phyloP scores from a whole-genome alignment of 2,329 filamentous ascomycete species.

The Sporothrix variecibatus region DNA sequence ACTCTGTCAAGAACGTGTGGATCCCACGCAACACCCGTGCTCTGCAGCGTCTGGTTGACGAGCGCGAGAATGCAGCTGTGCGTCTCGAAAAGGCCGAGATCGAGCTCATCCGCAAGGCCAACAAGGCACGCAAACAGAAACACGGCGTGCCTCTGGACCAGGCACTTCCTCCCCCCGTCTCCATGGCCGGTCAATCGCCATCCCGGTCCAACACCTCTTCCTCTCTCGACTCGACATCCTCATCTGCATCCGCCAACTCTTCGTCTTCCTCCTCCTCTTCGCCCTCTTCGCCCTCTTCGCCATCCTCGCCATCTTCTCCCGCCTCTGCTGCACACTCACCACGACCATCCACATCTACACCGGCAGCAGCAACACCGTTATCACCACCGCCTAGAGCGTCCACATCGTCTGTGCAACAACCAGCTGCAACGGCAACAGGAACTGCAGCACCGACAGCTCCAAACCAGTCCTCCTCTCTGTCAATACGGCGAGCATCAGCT shows the following conservation, averaged over 20 bases:
- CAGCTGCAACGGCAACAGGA: background rate
- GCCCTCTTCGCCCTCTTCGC: background rate
- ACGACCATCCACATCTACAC: background rate
- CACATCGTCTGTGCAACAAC: background rate
- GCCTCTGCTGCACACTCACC: background rate
- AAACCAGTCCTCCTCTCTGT: background rate
- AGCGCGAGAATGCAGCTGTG: constrained; percentile 72
- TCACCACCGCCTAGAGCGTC: background rate
- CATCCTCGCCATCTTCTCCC: constrained; percentile 12
- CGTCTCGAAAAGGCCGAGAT: constrained; percentile 84
- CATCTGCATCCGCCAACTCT: constrained; percentile 10
- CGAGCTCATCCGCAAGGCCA: constrained; percentile 73
- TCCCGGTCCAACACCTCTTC: background rate
- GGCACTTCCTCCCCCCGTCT: constrained; percentile 20
- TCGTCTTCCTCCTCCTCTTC: background rate
- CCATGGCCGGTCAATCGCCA: constrained; percentile 19
- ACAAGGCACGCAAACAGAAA: constrained; percentile 59
- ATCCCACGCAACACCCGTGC: constrained; percentile 72
- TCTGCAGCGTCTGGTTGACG: constrained; percentile 74
- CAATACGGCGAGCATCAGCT: background rate
- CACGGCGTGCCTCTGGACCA: constrained; percentile 30
- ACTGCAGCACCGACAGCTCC: background rate
- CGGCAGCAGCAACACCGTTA: background rate
- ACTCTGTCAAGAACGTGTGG: constrained; percentile 81
- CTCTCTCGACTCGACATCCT: background rate